Percentiles rank a stretch among this genome's conserved stretches.
Conservation (phyloP, 2,329 filamentous ascomycete species). For the Parasarocladium wereldwijsianum region DNA sequence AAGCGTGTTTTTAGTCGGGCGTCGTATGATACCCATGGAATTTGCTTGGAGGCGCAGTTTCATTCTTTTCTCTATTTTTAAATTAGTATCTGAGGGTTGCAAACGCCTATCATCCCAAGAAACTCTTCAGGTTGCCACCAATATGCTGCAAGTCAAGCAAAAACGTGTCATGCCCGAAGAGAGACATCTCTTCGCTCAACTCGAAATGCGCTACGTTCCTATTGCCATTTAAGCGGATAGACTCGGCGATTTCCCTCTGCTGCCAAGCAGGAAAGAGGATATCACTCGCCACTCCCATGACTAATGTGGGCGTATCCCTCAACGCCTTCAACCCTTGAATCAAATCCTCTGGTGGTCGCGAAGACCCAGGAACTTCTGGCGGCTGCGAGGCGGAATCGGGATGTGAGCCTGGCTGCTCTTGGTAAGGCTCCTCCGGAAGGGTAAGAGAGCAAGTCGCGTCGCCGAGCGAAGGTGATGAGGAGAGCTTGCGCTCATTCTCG, state of each 20-base stretch:
- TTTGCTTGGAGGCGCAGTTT: background rate
- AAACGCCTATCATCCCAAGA: slow-evolving; percentile 43
- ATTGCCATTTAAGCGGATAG: slow-evolving; percentile 65
- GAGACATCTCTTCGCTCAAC: slow-evolving; percentile 80
- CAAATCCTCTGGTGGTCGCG: slow-evolving; percentile 61
- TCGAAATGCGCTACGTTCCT: slow-evolving; percentile 74
- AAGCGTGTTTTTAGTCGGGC: no score
- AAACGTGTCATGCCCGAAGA: slow-evolving; percentile 96
- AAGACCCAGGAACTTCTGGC: slow-evolving; percentile 14
- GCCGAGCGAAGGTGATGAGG: slow-evolving; percentile 32
- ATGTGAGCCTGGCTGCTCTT: slow-evolving; percentile 54
- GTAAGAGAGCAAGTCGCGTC: slow-evolving; percentile 55
- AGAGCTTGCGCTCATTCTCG: slow-evolving; percentile 41
- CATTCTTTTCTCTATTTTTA: background rate
- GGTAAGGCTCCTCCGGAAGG: slow-evolving; percentile 69
- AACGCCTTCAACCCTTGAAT: slow-evolving; percentile 59
- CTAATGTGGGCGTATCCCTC: slow-evolving; percentile 64
- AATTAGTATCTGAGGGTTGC: background rate
- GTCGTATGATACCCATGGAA: no score
- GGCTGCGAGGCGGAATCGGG: slow-evolving; percentile 16
- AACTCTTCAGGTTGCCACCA: slow-evolving; percentile 67
- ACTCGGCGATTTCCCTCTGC: slow-evolving; percentile 83
- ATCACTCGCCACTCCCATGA: slow-evolving; percentile 90
- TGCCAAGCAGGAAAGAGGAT: slow-evolving; percentile 98
- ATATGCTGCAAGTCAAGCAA: slow-evolving; percentile 84